Conservation (phyloP, 176 grass and related monocot species). For the Themeda triandra region DNA sequence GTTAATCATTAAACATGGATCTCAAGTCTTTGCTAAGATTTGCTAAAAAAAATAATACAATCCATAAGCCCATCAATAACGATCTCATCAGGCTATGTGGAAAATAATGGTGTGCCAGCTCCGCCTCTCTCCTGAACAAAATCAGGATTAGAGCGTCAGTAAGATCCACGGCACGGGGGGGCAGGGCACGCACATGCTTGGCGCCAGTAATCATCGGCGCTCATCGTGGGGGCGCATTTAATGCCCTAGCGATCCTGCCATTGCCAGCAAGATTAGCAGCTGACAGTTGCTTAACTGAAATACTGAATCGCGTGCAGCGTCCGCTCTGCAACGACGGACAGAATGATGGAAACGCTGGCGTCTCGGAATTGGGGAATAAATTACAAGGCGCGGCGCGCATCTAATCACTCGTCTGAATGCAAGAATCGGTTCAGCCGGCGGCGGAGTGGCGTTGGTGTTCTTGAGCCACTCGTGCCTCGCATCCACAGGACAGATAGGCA, state of each 20-base stretch:
- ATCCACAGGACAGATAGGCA: neutral
- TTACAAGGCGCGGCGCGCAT: too few species aligned
- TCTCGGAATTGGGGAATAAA: neutral
- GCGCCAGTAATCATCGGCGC: slow-evolving; percentile 19
- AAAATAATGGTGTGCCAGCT: slow-evolving; percentile 20
- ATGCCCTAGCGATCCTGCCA: slow-evolving; percentile 12
- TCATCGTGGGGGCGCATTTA: slow-evolving; percentile 32
- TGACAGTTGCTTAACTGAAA: neutral
- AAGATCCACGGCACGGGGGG: slow-evolving; percentile 13
- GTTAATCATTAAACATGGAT: neutral
- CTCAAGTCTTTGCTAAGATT: neutral
- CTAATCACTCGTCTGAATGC: neutral
- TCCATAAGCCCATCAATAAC: neutral
- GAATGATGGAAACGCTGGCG: neutral
- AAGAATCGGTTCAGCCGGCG: too few species aligned
- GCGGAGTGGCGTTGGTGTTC: neutral
- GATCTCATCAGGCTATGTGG: neutral
- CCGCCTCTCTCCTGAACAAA: neutral
- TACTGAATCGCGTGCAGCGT: neutral
- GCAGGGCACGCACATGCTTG: slow-evolving; percentile 29
- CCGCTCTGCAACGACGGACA: neutral
- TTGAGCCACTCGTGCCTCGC: neutral
- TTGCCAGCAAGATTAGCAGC: slow-evolving; percentile 23
- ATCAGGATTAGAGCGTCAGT: neutral
- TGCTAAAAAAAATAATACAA: neutral